phyloP scores from a whole-genome alignment of 306 rosid species.

The Cicer cuneatum region DNA sequence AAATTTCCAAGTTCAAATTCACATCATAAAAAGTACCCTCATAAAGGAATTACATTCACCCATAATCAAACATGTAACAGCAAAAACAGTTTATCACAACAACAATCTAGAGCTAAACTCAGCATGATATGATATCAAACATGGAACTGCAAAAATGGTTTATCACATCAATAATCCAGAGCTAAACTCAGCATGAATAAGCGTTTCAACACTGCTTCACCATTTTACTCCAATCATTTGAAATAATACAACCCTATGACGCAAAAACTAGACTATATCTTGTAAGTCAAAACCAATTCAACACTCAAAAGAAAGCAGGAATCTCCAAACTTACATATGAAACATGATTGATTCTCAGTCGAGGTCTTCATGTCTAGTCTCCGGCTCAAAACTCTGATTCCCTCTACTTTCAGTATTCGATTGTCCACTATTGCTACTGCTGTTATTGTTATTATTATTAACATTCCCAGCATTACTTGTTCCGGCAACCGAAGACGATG shows the following conservation, averaged over 20 bases:
- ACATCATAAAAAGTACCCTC: conserved; percentile 1
- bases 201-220: conserved; percentile 13
- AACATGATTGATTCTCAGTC: conserved; percentile 61
- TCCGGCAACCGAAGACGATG: conserved; percentile 62
- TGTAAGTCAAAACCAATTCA: conserved; percentile 21
- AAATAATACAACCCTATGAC: conserved; percentile 18
- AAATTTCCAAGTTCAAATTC: conserved; percentile 19
- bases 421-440: conserved; percentile 43
- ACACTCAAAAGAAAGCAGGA: conserved; percentile 24
- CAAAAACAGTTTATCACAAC: conserved; percentile 15
- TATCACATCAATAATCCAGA: conserved; percentile 4
- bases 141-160: background rate
- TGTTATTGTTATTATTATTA: conserved; percentile 12
- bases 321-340: conserved; percentile 50
- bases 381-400: conserved; percentile 68
- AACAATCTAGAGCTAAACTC: conserved; percentile 12
- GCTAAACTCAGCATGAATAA: conserved; percentile 3
- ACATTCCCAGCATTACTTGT: conserved; percentile 68
- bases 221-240: background rate
- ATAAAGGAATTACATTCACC: background rate
- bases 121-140: conserved; percentile 2
- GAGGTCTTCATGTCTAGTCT: conserved; percentile 93
- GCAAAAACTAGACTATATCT: conserved; percentile 15
- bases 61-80: background rate
- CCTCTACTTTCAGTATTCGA: conserved; percentile 68